Evolutionary conservation across 1,284 basidiomycete species (phyloP).

Genomic region (Cutaneotrichosporon dermatis): DNA sequence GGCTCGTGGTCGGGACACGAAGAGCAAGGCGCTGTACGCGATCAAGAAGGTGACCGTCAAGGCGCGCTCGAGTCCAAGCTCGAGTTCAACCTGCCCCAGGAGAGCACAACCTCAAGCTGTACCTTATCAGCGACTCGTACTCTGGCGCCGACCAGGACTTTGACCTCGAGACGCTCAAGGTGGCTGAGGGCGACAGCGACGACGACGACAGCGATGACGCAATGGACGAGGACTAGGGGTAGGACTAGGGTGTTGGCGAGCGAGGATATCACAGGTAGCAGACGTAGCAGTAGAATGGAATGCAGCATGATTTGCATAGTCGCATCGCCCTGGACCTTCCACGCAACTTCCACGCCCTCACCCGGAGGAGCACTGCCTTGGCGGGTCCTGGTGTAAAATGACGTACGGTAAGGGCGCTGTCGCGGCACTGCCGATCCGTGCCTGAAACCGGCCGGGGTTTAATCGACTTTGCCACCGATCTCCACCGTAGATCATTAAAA

Average conservation of each 20-base stretch:
- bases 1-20: constrained; percentile 87
- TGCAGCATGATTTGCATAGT: too few species aligned
- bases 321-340: too few species aligned
- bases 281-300: too few species aligned
- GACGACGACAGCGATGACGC: constrained; percentile 61
- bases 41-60: constrained; percentile 94
- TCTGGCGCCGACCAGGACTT: constrained; percentile 87
- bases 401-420: too few species aligned
- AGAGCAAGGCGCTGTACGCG: constrained; percentile 66
- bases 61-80: constrained; percentile 74
- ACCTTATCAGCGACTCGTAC: constrained; percentile 90
- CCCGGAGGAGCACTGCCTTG: too few species aligned
- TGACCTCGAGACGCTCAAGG: constrained; percentile 68
- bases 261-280: neutral
- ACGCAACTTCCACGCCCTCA: too few species aligned
- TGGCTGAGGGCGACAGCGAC: constrained; percentile 77
- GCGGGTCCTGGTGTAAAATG: too few species aligned
- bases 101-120: constrained; percentile 72
- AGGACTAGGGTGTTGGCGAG: neutral
- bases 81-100: constrained; percentile 86
- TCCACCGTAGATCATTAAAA: too few species aligned
- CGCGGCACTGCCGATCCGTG: too few species aligned
- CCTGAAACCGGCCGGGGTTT: too few species aligned
- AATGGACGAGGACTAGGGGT: constrained; percentile 18
- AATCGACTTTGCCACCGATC: too few species aligned